Evolutionary conservation across 768 basidiomycete genomes (phyloP).

Genomic region (Steccherinum ochraceum): DNA sequence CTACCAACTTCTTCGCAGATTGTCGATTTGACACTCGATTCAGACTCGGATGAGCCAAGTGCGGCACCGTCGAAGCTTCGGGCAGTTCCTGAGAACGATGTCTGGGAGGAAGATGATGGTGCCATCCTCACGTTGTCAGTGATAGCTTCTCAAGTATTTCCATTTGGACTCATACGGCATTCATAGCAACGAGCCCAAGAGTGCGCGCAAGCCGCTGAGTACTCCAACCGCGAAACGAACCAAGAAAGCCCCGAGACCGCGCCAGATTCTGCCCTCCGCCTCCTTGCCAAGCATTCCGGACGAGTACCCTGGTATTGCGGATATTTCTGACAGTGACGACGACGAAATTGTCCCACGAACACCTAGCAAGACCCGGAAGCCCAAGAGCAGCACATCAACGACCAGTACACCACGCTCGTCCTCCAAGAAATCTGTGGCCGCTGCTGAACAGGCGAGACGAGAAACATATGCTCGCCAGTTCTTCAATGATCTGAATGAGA

Average conservation of each 20-base stretch:
- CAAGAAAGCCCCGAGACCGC: not conserved
- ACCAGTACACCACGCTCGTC: constrained; percentile 4
- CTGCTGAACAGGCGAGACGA: constrained; percentile 37
- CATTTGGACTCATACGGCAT: too few relatives aligned
- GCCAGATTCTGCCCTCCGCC: constrained; percentile 1
- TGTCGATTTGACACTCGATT: too few relatives aligned
- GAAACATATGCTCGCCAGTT: constrained; percentile 49
- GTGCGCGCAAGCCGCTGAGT: constrained; percentile 39
- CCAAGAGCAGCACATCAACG: not conserved
- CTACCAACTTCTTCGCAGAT: too few relatives aligned
- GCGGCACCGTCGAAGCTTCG: too few relatives aligned
- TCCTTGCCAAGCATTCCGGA: constrained; percentile 1
- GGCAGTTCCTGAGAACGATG: too few relatives aligned
- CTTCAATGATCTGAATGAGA: constrained; percentile 54
- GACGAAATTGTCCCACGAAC: too few relatives aligned
- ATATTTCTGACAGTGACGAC: too few relatives aligned
- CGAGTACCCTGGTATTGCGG: not conserved
- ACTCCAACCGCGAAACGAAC: constrained; percentile 8
- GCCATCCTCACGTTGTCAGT: too few relatives aligned
- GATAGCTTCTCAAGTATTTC: too few relatives aligned
- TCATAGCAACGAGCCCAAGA: constrained; percentile 41
- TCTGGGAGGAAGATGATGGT: too few relatives aligned
- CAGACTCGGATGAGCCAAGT: too few relatives aligned
- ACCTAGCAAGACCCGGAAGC: constrained; percentile 5
- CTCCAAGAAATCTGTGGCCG: constrained; percentile 35